These are phyloP conservation scores for Borovskyia barvae DNA, from an alignment of 208 protist species.

Conservation along the genomic window DNA sequence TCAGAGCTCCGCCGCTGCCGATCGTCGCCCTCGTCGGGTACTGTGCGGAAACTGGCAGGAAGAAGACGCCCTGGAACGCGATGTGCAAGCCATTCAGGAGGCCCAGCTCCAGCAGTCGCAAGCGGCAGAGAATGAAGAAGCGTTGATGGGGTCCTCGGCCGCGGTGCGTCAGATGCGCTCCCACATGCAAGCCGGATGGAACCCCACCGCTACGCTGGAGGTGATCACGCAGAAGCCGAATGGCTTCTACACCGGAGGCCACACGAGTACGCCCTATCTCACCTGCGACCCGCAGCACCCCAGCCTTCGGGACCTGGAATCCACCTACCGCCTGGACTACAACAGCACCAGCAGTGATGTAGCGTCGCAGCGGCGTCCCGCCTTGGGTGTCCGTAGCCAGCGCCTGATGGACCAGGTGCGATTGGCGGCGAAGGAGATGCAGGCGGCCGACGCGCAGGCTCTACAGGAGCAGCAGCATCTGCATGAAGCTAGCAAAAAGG, in stretches of 20 bases:
- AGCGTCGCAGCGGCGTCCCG: conserved; percentile 38
- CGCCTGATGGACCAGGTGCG: conserved; percentile 57
- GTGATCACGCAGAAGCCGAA: conserved; percentile 43
- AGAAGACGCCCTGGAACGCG: conserved; percentile 71
- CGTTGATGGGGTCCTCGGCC: conserved; percentile 6
- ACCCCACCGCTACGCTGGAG: conserved; percentile 48
- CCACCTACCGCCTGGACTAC: conserved; percentile 76
- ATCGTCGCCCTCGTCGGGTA: conserved; percentile 48
- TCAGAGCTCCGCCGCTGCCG: not conserved
- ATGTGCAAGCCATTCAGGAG: conserved; percentile 53
- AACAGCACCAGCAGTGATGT: conserved; percentile 60
- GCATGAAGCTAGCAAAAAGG: conserved; percentile 7
- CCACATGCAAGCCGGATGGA: conserved; percentile 15
- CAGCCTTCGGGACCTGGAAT: conserved; percentile 40
- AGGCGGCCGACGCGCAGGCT: conserved; percentile 19
- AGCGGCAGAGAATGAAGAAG: not conserved
- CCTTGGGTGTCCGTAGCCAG: conserved; percentile 69
- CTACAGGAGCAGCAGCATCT: conserved; percentile 9
- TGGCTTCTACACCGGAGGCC: conserved; percentile 53
- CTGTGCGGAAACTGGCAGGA: conserved; percentile 90
- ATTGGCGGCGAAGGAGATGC: conserved; percentile 40
- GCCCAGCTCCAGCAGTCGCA: conserved; percentile 20
- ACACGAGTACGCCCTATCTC: conserved; percentile 78
- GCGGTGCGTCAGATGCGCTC: conserved; percentile 4
- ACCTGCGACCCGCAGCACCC: conserved; percentile 53